A percentile compares a stretch with the other conserved stretches of the same genome.
Conservation (phyloP, 2,329 filamentous ascomycete genomes). For the Purpureocillium lavendulum region DNA sequence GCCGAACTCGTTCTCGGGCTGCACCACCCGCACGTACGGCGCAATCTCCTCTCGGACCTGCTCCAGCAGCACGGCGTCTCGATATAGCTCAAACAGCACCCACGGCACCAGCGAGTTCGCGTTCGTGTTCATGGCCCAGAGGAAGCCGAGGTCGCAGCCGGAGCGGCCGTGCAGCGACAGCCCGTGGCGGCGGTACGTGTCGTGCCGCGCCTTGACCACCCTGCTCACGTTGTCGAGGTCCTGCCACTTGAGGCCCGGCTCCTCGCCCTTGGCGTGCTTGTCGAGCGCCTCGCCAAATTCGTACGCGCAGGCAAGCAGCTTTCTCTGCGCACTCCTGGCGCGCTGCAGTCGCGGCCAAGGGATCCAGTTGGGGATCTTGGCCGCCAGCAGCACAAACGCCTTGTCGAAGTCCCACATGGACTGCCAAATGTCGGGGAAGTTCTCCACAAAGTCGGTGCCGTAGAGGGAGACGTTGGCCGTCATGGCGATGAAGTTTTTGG, state of each 20-base stretch:
- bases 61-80: slow-evolving; percentile 26
- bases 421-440: slow-evolving; percentile 28
- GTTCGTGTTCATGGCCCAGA: slow-evolving; percentile 30
- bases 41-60: slow-evolving; percentile 30
- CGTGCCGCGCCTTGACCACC: slow-evolving; percentile 20
- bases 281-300: slow-evolving; percentile 28
- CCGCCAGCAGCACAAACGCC: slow-evolving; percentile 20
- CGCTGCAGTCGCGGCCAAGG: slow-evolving; percentile 23
- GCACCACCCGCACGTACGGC: slow-evolving; percentile 19
- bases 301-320: slow-evolving; percentile 17
- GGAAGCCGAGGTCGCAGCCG: slow-evolving; percentile 23
- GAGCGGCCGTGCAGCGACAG: slow-evolving; percentile 23
- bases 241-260: slow-evolving; percentile 24
- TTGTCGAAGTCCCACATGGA: slow-evolving; percentile 28
- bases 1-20: slow-evolving; percentile 27
- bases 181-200: slow-evolving; percentile 18
- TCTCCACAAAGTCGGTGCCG: slow-evolving; percentile 31
- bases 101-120: slow-evolving; percentile 28
- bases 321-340: slow-evolving; percentile 18
- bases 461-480: slow-evolving; percentile 25
- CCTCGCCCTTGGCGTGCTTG: slow-evolving; percentile 20
- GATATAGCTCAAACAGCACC: slow-evolving; percentile 32
- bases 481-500: slow-evolving; percentile 25
- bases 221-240: slow-evolving; percentile 26
- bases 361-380: slow-evolving; percentile 21